A percentile compares a stretch with the other conserved stretches of the same genome.
phyloP scores from a whole-genome alignment of 345 rosid genomes.

The Eucalyptus paniculata region DNA sequence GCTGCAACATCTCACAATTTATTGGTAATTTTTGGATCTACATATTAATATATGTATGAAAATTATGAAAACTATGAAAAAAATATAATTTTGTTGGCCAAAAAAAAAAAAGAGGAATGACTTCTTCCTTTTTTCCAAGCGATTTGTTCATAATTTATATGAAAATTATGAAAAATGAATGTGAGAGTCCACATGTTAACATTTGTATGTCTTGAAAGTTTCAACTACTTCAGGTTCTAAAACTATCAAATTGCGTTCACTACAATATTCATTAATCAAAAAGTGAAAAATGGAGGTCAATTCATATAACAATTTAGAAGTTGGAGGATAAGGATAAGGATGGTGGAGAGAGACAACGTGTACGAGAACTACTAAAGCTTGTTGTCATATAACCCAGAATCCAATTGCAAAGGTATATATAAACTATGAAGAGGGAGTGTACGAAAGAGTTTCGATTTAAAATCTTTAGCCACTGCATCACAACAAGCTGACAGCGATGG shows the following conservation, averaged over 20 bases:
- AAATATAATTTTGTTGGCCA: neutral
- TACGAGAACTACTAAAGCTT: neutral
- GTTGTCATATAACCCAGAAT: neutral
- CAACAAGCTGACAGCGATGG: neutral
- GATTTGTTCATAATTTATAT: neutral
- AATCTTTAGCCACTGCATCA: neutral
- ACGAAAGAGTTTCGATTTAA: constrained; percentile 12
- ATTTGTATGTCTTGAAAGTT: neutral
- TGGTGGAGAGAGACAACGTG: neutral
- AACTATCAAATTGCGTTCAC: accelerated
- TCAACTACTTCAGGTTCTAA: neutral
- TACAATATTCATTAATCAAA: neutral
- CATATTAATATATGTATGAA: neutral
- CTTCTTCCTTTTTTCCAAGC: too few relatives aligned
- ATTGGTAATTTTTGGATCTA: neutral
- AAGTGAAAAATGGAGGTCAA: neutral
- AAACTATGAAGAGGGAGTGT: constrained; percentile 21
- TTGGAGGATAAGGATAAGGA: neutral
- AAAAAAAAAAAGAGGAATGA: neutral
- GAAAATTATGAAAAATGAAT: neutral
- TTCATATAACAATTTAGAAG: neutral
- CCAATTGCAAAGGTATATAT: constrained; percentile 16
- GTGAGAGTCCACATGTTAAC: neutral
- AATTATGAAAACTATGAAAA: neutral
- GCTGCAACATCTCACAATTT: neutral